Percentiles rank a stretch among this genome's conserved stretches.
Conservation (phyloP, 129 eudicot genomes). For the Lonicera japonica region DNA sequence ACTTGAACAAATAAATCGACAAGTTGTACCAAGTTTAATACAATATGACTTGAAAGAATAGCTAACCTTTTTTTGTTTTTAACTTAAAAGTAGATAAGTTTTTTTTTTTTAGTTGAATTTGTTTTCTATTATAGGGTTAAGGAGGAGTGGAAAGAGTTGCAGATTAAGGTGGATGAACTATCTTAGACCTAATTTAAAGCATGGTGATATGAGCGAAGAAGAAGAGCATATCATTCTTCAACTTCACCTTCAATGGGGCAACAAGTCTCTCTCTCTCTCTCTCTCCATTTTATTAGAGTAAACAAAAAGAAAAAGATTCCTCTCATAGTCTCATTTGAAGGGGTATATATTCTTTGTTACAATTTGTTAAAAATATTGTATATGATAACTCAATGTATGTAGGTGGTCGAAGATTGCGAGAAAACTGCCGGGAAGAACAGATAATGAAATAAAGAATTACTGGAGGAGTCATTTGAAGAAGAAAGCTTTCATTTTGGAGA, state of each 20-base stretch:
- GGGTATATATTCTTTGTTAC: no score
- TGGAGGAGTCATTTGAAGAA: slow-evolving; percentile 75
- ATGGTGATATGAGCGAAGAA: slow-evolving; percentile 46
- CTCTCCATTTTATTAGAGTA: background rate
- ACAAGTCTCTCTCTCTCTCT: slow-evolving; percentile 36
- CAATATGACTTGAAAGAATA: no score
- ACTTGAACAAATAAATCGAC: background rate
- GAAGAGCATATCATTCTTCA: slow-evolving; percentile 54
- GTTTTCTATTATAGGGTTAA: slow-evolving; percentile 33
- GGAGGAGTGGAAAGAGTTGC: slow-evolving; percentile 84
- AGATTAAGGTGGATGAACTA: slow-evolving; percentile 77
- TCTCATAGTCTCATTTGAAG: no score
- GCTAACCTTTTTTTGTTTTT: no score
- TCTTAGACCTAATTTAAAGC: slow-evolving; percentile 69
- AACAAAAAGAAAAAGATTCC: no score
- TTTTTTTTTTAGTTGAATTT: background rate
- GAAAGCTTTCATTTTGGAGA: slow-evolving; percentile 28
- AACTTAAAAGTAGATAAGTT: background rate
- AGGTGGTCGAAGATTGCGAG: slow-evolving; percentile 79
- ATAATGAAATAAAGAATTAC: slow-evolving; percentile 75
- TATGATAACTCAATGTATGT: background rate
- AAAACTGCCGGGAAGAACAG: slow-evolving; percentile 66
- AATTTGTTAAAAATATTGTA: no score
- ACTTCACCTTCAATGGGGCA: slow-evolving; percentile 70
- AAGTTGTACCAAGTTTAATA: background rate